Conservation (phyloP, 768 basidiomycete genomes). For the Lepiota brunneoincarnata region DNA sequence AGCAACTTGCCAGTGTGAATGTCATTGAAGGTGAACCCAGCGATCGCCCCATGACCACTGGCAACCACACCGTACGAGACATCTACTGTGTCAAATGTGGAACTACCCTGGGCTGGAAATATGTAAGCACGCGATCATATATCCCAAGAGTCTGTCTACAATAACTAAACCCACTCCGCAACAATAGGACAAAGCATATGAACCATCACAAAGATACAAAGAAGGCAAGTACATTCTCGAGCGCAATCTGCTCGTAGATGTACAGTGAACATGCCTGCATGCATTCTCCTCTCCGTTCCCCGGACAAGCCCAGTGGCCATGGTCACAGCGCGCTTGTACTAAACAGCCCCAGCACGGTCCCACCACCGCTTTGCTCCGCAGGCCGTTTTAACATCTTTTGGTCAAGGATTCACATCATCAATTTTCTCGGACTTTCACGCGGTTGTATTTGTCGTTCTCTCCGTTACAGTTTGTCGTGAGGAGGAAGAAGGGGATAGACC, state of each 20-base stretch:
- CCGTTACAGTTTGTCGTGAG: slow-evolving; percentile 8
- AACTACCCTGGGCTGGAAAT: slow-evolving; percentile 94
- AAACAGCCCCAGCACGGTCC: background rate
- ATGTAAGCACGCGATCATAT: slow-evolving; percentile 51
- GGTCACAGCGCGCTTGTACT: background rate
- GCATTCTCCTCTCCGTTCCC: background rate
- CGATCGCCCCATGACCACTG: slow-evolving; percentile 96
- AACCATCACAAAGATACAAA: slow-evolving; percentile 92
- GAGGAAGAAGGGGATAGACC: slow-evolving; percentile 14
- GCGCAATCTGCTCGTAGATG: slow-evolving; percentile 83
- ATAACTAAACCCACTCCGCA: slow-evolving; percentile 13
- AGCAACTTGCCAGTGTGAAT: slow-evolving; percentile 66
- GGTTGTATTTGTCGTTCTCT: slow-evolving; percentile 15
- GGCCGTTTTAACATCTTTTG: slow-evolving; percentile 17
- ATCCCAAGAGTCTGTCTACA: background rate
- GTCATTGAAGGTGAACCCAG: slow-evolving; percentile 84
- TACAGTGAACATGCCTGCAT: slow-evolving; percentile 55
- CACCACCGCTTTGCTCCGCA: slow-evolving; percentile 10
- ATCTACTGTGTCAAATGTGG: slow-evolving; percentile 92
- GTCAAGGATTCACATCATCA: slow-evolving; percentile 16
- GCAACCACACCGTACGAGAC: slow-evolving; percentile 93
- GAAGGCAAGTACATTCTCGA: slow-evolving; percentile 99
- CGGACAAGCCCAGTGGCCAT: background rate
- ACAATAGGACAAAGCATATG: slow-evolving; percentile 84
- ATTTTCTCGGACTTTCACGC: slow-evolving; percentile 23